A percentile compares a stretch with the other conserved stretches of the same genome.
Conservation (phyloP, 345 rosid genomes). For the Kandelia obovata region DNA sequence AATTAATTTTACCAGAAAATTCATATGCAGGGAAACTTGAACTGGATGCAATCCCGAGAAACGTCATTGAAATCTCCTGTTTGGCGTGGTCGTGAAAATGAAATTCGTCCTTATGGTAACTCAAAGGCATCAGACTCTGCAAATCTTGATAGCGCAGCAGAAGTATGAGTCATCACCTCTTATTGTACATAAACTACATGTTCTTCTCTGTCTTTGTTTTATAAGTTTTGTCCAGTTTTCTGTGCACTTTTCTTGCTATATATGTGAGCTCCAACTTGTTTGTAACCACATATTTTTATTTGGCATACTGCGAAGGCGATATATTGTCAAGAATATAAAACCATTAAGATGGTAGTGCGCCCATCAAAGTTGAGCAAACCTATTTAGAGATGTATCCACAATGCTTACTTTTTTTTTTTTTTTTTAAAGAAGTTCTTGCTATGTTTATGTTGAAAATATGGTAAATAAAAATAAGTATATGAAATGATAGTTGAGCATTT, state of each 20-base stretch:
- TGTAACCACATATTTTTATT: neutral
- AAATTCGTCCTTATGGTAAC: constrained; percentile 92
- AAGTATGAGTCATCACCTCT: constrained; percentile 46
- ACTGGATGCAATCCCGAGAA: constrained; percentile 99
- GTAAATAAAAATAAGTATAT: constrained; percentile 2
- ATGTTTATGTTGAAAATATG: neutral
- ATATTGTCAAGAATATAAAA: neutral
- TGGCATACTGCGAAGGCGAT: neutral
- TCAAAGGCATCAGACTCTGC: constrained; percentile 96
- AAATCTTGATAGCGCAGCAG: constrained; percentile 96
- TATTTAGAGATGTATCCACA: neutral
- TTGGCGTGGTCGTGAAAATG: constrained; percentile 94
- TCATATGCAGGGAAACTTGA: constrained; percentile 78
- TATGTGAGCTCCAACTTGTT: neutral
- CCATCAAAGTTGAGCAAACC: constrained; percentile 3
- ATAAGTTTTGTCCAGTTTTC: neutral
- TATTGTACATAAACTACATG: neutral
- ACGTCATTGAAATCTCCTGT: constrained; percentile 80
- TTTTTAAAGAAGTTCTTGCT: neutral
- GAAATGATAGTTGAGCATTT: neutral
- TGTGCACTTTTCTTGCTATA: neutral
- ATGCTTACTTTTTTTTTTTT: neutral
- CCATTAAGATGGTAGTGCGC: neutral
- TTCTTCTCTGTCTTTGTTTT: neutral
- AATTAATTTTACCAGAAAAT: constrained; percentile 9